These are phyloP conservation scores for Penicillium decumbens DNA, from an alignment of 2,329 filamentous ascomycete species.

Conservation along the genomic window DNA sequence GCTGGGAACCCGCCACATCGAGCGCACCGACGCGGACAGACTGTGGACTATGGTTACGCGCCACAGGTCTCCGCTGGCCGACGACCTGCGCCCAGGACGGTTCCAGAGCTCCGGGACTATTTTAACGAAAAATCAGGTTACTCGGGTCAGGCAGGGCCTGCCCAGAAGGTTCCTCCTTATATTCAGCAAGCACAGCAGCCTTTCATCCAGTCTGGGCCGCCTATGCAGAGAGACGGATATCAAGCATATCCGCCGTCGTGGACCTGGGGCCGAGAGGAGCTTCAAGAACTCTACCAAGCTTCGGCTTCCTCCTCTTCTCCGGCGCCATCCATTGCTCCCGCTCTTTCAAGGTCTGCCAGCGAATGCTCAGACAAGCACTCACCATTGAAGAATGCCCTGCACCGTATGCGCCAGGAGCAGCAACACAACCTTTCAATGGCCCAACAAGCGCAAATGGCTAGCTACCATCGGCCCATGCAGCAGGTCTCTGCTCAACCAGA, in stretches of 20 bases:
- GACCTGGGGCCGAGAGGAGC: conserved; percentile 30
- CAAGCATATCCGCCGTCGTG: conserved; percentile 25
- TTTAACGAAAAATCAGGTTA: conserved; percentile 29
- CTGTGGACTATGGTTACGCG: conserved; percentile 67
- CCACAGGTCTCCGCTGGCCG: conserved; percentile 34
- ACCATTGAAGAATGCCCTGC: conserved; percentile 24
- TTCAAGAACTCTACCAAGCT: conserved; percentile 28
- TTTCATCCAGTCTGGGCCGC: conserved; percentile 15
- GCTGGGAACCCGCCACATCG: conserved; percentile 44
- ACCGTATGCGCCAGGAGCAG: conserved; percentile 31
- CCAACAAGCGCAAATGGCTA: conserved; percentile 21
- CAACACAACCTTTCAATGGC: conserved; percentile 21
- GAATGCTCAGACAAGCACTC: conserved; percentile 18
- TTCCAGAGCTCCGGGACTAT: conserved; percentile 24
- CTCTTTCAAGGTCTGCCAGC: conserved; percentile 21
- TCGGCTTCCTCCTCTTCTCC: conserved; percentile 30
- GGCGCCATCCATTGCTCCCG: conserved; percentile 14
- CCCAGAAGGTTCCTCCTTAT: conserved; percentile 15
- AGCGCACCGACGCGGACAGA: conserved; percentile 75
- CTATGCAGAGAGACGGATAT: conserved; percentile 20
- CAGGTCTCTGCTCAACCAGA: conserved; percentile 40
- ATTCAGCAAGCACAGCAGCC: conserved; percentile 47
- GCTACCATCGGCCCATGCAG: conserved; percentile 27
- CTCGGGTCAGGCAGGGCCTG: conserved; percentile 10
- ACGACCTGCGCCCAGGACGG: conserved; percentile 22